Evolutionary conservation across 169 alveolate genomes (phyloP), one percentile per base, ranked within the genome.

Genomic region (Toxoplasma gondii): DNA sequence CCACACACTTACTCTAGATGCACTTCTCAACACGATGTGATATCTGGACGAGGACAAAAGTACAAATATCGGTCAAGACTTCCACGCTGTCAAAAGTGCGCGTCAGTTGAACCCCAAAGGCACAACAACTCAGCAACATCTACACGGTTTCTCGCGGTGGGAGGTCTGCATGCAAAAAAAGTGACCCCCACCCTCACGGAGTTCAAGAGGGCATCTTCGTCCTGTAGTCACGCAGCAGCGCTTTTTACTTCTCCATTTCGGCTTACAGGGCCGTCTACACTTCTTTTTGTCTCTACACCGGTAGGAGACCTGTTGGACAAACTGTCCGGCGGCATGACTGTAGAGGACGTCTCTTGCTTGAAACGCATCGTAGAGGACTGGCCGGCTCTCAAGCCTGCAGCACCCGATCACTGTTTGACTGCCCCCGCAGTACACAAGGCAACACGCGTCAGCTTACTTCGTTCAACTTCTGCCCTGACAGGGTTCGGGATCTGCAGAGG

Each of bases 401-500:
- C 34, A 64, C 78, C 34, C n/a, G 34, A 24, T 2, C 78, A 64
- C 12, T 36, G 34, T 9, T 64, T 17, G 34, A 64, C 36, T 17
- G 78, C 78, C 78, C 12, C n/a, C 0, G 78, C 0, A 19, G n/a
- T 29, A 64, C 34, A 64, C 78, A 31, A 19, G 12, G 10, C n/a
- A 7, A 1, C 10, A 64, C 36, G n/a, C 29, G n/a, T 64, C 24
- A 24, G 39, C 88, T 80, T 24, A 69, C 92, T 92, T 84, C 95
- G 24, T 78, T 91, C 39, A 84, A 88, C 93, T 36, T 70, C 93
- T 16, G 93, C 86, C 58, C 44, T 80, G 53, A 92, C 80, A 10
- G 92, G 92, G 67, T 92, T 92, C 34, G 95, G 95, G 29, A 92
- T 92, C 95, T 92, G 87, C 12, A 67, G 0, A 36, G 29, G 34